Conservation (phyloP, 2,329 filamentous ascomycete species). For the Arthrobotrys conoides region DNA sequence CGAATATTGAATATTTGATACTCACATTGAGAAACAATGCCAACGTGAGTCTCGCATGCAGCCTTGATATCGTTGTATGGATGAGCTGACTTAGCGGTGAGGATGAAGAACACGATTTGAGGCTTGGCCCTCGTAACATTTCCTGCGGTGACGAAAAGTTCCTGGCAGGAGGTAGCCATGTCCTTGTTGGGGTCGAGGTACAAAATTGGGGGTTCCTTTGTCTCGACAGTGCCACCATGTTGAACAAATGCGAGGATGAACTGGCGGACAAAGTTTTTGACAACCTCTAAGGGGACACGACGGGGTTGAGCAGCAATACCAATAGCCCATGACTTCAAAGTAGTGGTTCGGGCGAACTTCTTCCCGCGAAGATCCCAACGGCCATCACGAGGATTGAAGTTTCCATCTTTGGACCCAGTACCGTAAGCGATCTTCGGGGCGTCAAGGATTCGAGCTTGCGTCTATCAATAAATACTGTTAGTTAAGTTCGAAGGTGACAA, state of each 20-base stretch:
- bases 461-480: slow-evolving; percentile 65
- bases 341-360: slow-evolving; percentile 79
- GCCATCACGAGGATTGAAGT: slow-evolving; percentile 70
- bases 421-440: slow-evolving; percentile 80
- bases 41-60: slow-evolving; percentile 85
- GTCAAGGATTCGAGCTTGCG: slow-evolving; percentile 79
- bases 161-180: slow-evolving; percentile 71
- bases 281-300: slow-evolving; percentile 68
- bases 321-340: slow-evolving; percentile 81
- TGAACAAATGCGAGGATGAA: slow-evolving; percentile 75
- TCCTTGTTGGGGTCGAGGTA: slow-evolving; percentile 68
- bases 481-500: not conserved
- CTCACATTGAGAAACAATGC: slow-evolving; percentile 79
- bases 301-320: slow-evolving; percentile 71
- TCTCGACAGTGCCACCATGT: slow-evolving; percentile 74
- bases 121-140: slow-evolving; percentile 73
- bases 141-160: slow-evolving; percentile 73
- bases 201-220: slow-evolving; percentile 69
- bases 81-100: slow-evolving; percentile 78
- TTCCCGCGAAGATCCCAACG: slow-evolving; percentile 90
- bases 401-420: slow-evolving; percentile 60
- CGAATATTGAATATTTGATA: not conserved
- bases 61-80: slow-evolving; percentile 91
- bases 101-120: slow-evolving; percentile 83
- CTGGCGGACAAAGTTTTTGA: slow-evolving; percentile 72